Conservation (phyloP, 2,329 filamentous ascomycete species). For the Aspergillus ibericus region DNA sequence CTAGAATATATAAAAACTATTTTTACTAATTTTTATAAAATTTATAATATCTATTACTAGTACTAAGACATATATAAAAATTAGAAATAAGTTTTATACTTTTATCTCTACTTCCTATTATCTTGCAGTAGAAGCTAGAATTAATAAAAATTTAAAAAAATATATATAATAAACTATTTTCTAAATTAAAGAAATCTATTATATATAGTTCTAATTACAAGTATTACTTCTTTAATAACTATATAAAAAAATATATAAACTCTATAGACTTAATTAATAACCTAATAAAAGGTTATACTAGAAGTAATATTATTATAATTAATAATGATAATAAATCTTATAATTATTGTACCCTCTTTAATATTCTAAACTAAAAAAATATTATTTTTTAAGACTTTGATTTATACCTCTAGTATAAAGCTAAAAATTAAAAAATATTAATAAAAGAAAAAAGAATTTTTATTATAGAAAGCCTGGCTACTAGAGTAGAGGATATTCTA, state of each 20-base stretch:
- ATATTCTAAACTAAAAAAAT: background rate
- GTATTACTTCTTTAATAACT: background rate
- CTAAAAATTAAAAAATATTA: background rate
- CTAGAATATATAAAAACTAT: background rate
- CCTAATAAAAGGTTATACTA: background rate
- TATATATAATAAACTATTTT: background rate
- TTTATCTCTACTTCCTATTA: background rate
- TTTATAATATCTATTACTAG: background rate
- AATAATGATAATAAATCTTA: background rate
- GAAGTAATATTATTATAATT: background rate
- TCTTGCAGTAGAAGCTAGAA: background rate
- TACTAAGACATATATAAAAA: constrained; percentile 1
- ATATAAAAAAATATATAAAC: background rate
- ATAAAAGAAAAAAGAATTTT: background rate
- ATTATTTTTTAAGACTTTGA: background rate
- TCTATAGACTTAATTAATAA: background rate
- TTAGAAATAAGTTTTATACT: background rate
- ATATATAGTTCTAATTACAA: background rate
- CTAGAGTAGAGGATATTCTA: background rate
- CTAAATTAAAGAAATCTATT: background rate
- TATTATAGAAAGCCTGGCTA: background rate
- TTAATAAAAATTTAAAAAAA: background rate
- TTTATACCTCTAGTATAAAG: background rate
- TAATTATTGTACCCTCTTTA: background rate
- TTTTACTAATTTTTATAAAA: background rate